Conservation (phyloP, 179 eudicot genomes). For the Heliamphora ciliata region DNA sequence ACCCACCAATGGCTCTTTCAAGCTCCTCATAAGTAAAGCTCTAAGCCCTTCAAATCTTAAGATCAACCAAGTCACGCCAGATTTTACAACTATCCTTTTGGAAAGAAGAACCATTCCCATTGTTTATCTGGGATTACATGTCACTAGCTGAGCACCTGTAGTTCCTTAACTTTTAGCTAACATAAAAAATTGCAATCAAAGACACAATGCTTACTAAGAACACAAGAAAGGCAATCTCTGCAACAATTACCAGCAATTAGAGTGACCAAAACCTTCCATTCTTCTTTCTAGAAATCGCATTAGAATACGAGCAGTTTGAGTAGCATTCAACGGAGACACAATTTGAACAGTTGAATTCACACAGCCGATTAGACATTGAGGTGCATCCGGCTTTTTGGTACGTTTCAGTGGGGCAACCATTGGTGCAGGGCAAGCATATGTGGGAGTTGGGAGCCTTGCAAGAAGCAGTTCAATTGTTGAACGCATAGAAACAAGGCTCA, state of each 20-base stretch:
- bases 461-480: conserved; percentile 37
- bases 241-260: conserved; percentile 58
- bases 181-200: conserved; percentile 44
- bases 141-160: conserved; percentile 52
- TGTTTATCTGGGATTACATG: conserved; percentile 27
- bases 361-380: conserved; percentile 33
- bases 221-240: conserved; percentile 61
- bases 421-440: conserved; percentile 67
- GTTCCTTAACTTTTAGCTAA: conserved; percentile 57
- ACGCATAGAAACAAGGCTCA: conserved; percentile 39
- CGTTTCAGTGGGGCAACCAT: conserved; percentile 60
- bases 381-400: conserved; percentile 36
- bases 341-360: conserved; percentile 59
- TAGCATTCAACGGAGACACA: conserved; percentile 53
- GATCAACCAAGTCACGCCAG: conserved; percentile 57
- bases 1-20: conserved; percentile 70
- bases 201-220: conserved; percentile 47
- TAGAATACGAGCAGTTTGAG: conserved; percentile 43
- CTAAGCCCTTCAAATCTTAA: conserved; percentile 63
- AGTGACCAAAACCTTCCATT: conserved; percentile 56
- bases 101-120: conserved; percentile 28
- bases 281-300: conserved; percentile 18
- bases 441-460: conserved; percentile 44
- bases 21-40: conserved; percentile 70
- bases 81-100: conserved; percentile 39